Percentiles rank a stretch among this genome's conserved stretches.
Conservation (phyloP, 2,329 filamentous ascomycete species). For the Hymenotorrendiella dingleyae region DNA sequence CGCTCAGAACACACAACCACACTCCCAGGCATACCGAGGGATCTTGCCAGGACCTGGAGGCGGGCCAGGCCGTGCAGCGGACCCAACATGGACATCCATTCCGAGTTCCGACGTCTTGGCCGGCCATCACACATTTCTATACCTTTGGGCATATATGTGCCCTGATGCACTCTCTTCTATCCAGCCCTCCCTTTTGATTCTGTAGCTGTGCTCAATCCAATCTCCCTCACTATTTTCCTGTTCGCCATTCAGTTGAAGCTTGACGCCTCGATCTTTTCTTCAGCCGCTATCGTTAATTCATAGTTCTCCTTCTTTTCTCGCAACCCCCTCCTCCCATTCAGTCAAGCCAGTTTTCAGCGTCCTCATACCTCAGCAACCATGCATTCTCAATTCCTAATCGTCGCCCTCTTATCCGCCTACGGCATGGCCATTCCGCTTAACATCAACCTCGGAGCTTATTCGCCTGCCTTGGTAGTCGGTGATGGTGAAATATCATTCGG, state of each 20-base stretch:
- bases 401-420: conserved; percentile 29
- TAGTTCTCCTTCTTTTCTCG: conserved; percentile 3
- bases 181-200: conserved; percentile 8
- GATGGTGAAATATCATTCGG: conserved; percentile 44
- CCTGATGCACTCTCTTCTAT: conserved; percentile 11
- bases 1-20: no score
- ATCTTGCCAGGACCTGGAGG: conserved; percentile 12
- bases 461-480: conserved; percentile 30
- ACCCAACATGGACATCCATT: no score
- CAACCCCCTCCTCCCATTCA: conserved; percentile 14
- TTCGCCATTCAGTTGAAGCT: conserved; percentile 22
- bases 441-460: conserved; percentile 18
- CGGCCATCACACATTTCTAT: conserved; percentile 4
- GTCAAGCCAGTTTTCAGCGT: not conserved
- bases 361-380: conserved; percentile 13
- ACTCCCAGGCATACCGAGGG: no score
- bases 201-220: conserved; percentile 24
- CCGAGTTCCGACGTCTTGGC: conserved; percentile 7
- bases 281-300: conserved; percentile 12
- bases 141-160: conserved; percentile 22
- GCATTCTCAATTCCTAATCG: conserved; percentile 27
- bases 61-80: conserved; percentile 14
- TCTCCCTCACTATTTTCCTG: conserved; percentile 12
- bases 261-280: conserved; percentile 21
- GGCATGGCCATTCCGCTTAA: conserved; percentile 26